These are phyloP conservation scores for Hypoxylon perforatum DNA, from an alignment of 495 filamentous ascomycete species.

Conservation along the genomic window DNA sequence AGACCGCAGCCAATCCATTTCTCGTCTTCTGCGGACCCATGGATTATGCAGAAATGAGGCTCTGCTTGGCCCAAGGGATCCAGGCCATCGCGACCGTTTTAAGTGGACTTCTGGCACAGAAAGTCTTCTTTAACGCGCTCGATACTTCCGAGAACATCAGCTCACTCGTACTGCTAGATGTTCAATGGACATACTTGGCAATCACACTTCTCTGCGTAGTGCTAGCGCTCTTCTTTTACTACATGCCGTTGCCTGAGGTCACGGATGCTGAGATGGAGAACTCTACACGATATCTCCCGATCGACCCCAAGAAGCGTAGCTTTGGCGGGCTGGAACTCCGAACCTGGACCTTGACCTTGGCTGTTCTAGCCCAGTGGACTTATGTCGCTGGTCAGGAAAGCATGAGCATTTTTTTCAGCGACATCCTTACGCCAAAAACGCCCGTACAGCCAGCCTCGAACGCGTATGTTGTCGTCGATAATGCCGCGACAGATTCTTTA, in stretches of 20 bases:
- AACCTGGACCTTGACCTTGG: conserved; percentile 65
- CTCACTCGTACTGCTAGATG: conserved; percentile 63
- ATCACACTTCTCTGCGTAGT: conserved; percentile 77
- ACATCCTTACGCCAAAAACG: conserved; percentile 56
- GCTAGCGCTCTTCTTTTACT: conserved; percentile 69
- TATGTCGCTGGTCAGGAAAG: conserved; percentile 79
- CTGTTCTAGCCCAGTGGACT: conserved; percentile 76
- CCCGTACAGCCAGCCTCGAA: conserved; percentile 54
- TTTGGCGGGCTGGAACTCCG: conserved; percentile 51
- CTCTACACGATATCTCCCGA: conserved; percentile 53
- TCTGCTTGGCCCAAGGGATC: conserved; percentile 75
- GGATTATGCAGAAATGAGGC: conserved; percentile 63
- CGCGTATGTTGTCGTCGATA: conserved; percentile 15
- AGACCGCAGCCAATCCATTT: conserved; percentile 76
- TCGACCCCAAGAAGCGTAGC: conserved; percentile 52
- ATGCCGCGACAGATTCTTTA: conserved; percentile 2
- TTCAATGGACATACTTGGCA: conserved; percentile 82
- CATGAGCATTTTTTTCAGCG: conserved; percentile 73
- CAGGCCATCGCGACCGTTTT: conserved; percentile 75
- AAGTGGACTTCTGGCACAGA: conserved; percentile 72
- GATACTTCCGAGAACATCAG: conserved; percentile 26
- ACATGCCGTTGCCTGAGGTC: conserved; percentile 66
- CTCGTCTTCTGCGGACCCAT: conserved; percentile 66
- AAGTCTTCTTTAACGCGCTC: conserved; percentile 69
- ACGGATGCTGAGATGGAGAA: conserved; percentile 61